phyloP scores from a whole-genome alignment of 208 protist genomes.

The Acanthamoeba triangularis region DNA sequence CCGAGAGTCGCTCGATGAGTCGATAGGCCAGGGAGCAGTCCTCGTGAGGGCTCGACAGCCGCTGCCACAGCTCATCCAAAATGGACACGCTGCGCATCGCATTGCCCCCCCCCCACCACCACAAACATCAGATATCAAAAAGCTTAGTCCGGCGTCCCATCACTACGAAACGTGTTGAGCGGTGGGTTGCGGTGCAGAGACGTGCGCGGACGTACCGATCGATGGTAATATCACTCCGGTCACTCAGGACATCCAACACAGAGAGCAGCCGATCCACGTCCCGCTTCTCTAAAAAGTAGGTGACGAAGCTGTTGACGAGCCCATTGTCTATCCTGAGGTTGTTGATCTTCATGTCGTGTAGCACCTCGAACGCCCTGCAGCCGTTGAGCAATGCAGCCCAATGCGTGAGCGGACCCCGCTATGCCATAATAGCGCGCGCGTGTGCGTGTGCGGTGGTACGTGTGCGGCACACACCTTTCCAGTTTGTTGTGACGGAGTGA shows the following conservation, averaged over 20 bases:
- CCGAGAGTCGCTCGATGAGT: too few relatives aligned
- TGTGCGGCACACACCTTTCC: background rate
- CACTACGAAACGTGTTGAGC: background rate
- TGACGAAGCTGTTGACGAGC: background rate
- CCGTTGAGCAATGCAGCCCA: too few relatives aligned
- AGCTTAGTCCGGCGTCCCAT: too few relatives aligned
- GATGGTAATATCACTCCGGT: background rate
- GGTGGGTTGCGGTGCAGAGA: background rate
- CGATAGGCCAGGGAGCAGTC: too few relatives aligned
- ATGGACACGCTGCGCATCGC: background rate
- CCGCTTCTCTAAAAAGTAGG: constrained; percentile 3
- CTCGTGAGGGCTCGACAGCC: background rate
- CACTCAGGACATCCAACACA: background rate
- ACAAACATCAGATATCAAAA: background rate
- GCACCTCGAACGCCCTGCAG: background rate
- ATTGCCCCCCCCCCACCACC: too few relatives aligned
- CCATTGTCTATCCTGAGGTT: background rate
- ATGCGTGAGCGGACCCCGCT: background rate
- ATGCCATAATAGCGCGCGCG: background rate
- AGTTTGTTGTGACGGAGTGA: background rate
- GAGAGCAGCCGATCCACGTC: background rate
- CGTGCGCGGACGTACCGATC: background rate
- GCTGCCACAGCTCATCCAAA: background rate
- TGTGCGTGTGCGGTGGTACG: background rate
- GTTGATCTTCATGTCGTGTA: background rate